Evolutionary conservation across 1,139 yeast genomes (phyloP).

Genomic region (Nadsonia starkeyi-henricii): DNA sequence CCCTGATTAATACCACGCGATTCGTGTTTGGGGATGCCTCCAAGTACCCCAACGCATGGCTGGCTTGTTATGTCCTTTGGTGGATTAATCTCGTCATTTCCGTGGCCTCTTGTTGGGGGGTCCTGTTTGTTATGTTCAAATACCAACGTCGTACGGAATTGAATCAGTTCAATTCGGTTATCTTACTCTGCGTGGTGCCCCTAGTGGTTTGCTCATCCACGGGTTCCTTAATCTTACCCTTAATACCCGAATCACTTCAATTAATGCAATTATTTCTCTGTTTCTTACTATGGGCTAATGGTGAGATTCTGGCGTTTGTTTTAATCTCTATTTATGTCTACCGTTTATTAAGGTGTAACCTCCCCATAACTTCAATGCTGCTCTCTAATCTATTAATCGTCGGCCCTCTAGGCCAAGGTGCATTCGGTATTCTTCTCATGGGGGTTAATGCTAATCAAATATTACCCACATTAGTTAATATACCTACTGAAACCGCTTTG

Average conservation of each 20-base stretch:
- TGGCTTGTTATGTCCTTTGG: slow-evolving; percentile 42
- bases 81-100: slow-evolving; percentile 46
- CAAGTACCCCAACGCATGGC: slow-evolving; percentile 14
- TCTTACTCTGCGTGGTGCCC: slow-evolving; percentile 60
- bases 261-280: slow-evolving; percentile 40
- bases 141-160: slow-evolving; percentile 25
- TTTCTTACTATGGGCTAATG: slow-evolving; percentile 53
- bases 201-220: slow-evolving; percentile 59
- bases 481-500: slow-evolving; percentile 3
- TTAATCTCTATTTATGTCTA: slow-evolving; percentile 43
- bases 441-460: slow-evolving; percentile 25
- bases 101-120: slow-evolving; percentile 42
- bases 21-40: slow-evolving; percentile 19
- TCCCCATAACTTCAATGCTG: slow-evolving; percentile 38
- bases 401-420: slow-evolving; percentile 73
- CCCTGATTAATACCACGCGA: slow-evolving; percentile 44
- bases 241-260: slow-evolving; percentile 32
- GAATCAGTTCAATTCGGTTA: slow-evolving; percentile 28
- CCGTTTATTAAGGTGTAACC: slow-evolving; percentile 41
- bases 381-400: slow-evolving; percentile 48
- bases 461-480: slow-evolving; percentile 6
- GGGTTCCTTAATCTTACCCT: slow-evolving; percentile 40
- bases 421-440: slow-evolving; percentile 48
- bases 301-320: slow-evolving; percentile 46
- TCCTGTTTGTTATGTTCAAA: slow-evolving; percentile 31